A percentile compares a stretch with the other conserved stretches of the same genome.
These are phyloP conservation scores for Epichloe amarillans DNA, from an alignment of 2,329 filamentous ascomycete species.

Conservation along the genomic window DNA sequence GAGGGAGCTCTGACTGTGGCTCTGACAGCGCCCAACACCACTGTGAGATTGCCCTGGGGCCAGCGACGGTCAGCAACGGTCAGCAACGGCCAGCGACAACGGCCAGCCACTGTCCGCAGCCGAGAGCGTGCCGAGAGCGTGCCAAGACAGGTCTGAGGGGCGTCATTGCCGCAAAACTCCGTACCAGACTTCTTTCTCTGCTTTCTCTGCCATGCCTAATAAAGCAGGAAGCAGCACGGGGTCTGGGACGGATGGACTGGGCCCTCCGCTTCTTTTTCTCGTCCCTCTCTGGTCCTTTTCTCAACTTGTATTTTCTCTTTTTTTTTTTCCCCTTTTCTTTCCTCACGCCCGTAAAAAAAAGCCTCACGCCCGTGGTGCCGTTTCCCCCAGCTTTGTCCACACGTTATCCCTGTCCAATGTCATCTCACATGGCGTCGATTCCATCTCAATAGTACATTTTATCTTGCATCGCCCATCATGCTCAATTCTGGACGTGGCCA, in stretches of 20 bases:
- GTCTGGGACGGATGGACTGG: neutral
- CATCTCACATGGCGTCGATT: neutral
- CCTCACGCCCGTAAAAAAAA: neutral
- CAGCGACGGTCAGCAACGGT: too few species aligned
- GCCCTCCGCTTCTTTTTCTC: neutral
- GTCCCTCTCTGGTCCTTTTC: neutral
- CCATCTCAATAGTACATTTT: neutral
- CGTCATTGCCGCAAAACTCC: conserved; percentile 4
- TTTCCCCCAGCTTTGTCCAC: neutral
- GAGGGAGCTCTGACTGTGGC: too few species aligned
- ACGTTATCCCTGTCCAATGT: neutral
- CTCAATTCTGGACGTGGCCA: conserved; percentile 15
- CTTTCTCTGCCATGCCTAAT: too few species aligned
- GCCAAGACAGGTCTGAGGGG: neutral
- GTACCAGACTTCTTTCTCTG: neutral
- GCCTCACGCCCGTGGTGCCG: neutral
- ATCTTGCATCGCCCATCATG: conserved; percentile 10
- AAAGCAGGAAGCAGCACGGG: neutral
- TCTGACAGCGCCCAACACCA: too few species aligned
- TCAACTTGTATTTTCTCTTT: neutral
- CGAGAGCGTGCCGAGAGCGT: too few species aligned
- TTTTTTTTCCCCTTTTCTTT: neutral
- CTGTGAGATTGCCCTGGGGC: neutral
- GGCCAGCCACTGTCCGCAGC: too few species aligned
- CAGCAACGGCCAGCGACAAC: neutral